Percentiles rank a stretch among this genome's conserved stretches.
phyloP scores from a whole-genome alignment of 2,329 filamentous ascomycete species.

The Orbilia javanica region DNA sequence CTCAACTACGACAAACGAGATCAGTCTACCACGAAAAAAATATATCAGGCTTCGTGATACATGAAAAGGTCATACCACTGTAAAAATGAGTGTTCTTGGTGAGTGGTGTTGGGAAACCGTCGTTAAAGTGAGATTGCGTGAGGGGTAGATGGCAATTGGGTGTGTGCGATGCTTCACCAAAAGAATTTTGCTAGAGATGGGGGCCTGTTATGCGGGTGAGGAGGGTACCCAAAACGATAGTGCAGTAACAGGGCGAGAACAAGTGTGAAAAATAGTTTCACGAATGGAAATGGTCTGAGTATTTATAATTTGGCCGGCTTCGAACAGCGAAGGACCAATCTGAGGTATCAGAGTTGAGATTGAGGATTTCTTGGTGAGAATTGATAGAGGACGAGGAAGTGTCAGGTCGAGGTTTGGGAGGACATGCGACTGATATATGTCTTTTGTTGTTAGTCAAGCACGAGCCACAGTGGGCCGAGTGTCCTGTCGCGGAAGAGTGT shows the following conservation, averaged over 20 bases:
- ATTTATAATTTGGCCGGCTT: conserved; percentile 43
- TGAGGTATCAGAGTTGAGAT: conserved; percentile 32
- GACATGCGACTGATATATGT: conserved; percentile 55
- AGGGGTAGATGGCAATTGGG: conserved; percentile 52
- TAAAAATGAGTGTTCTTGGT: conserved; percentile 43
- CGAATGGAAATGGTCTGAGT: conserved; percentile 40
- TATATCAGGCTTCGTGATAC: conserved; percentile 35
- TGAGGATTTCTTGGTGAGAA: conserved; percentile 41
- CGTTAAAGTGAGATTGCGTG: conserved; percentile 28
- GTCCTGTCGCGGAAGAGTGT: conserved; percentile 18
- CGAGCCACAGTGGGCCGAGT: conserved; percentile 39
- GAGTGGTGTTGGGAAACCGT: conserved; percentile 26
- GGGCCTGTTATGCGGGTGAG: conserved; percentile 52
- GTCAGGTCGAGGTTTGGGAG: conserved; percentile 43
- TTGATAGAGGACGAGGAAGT: conserved; percentile 57
- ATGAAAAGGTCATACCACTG: conserved; percentile 56
- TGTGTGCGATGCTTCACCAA: conserved; percentile 54
- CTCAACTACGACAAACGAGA: conserved; percentile 58
- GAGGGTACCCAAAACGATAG: conserved; percentile 57
- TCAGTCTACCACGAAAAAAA: conserved; percentile 52
- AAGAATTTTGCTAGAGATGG: conserved; percentile 43
- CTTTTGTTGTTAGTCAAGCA: conserved; percentile 42
- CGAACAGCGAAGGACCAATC: conserved; percentile 30
- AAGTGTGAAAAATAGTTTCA: conserved; percentile 39
- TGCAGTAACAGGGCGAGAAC: conserved; percentile 32